phyloP scores from a whole-genome alignment of 2,329 filamentous ascomycete genomes.

The Fonsecaea erecta region DNA sequence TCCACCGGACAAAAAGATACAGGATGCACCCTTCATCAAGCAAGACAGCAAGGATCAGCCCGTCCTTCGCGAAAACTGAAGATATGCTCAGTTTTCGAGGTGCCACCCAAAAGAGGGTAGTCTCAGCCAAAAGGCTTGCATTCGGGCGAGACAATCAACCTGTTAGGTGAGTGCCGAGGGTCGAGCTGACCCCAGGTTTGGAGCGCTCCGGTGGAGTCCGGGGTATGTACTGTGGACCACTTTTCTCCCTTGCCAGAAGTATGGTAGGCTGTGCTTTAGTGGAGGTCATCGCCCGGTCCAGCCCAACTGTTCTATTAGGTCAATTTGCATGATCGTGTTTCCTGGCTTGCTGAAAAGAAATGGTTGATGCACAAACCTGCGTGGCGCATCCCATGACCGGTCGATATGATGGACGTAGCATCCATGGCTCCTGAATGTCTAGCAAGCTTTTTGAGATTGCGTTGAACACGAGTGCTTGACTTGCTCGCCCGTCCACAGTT shows the following conservation, averaged over 20 bases:
- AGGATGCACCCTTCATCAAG: neutral
- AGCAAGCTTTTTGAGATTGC: conserved; percentile 6
- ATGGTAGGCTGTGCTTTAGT: conserved; percentile 18
- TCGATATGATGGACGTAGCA: neutral
- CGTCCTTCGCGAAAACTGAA: neutral
- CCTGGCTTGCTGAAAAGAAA: conserved; percentile 1
- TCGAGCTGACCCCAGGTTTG: conserved; percentile 17
- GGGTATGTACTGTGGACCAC: conserved; percentile 4
- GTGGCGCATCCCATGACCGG: conserved; percentile 4
- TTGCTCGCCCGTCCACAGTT: neutral
- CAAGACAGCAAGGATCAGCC: conserved; percentile 9
- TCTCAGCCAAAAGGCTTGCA: neutral
- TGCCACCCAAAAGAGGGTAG: neutral
- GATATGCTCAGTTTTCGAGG: neutral
- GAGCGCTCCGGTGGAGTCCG: conserved; percentile 13
- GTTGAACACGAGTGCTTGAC: conserved; percentile 10
- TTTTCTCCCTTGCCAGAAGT: conserved; percentile 5
- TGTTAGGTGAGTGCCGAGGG: conserved; percentile 16
- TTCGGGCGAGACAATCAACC: conserved; percentile 7
- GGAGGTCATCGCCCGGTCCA: conserved; percentile 13
- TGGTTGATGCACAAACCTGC: neutral
- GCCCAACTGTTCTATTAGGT: neutral
- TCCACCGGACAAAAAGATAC: conserved; percentile 2
- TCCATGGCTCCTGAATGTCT: neutral
- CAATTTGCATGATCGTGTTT: neutral